Evolutionary conservation across 768 basidiomycete genomes (phyloP).

Genomic region (Paxillus ammoniavirescens): DNA sequence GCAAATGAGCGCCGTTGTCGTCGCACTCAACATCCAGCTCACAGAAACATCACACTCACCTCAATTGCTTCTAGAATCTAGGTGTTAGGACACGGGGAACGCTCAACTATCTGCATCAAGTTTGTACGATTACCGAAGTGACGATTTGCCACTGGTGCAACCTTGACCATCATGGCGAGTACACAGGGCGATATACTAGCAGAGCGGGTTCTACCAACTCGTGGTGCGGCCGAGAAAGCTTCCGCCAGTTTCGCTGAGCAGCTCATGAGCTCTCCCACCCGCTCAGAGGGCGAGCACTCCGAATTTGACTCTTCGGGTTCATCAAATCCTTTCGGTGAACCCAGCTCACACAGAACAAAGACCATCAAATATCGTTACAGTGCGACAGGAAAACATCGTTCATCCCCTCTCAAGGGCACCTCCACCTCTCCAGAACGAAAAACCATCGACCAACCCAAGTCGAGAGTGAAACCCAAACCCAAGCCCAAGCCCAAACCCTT

Average conservation of each 20-base stretch:
- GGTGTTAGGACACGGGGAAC: too few species aligned
- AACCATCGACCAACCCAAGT: conserved; percentile 3
- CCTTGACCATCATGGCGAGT: conserved; percentile 17
- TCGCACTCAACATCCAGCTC: background rate
- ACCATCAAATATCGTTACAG: conserved; percentile 33
- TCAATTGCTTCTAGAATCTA: too few species aligned
- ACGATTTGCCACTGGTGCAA: background rate
- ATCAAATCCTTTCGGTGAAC: conserved; percentile 25
- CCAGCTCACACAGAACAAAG: conserved; percentile 18
- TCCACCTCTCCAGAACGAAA: conserved; percentile 30
- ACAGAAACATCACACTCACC: too few species aligned
- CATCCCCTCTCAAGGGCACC: conserved; percentile 31
- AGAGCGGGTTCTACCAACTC: conserved; percentile 22
- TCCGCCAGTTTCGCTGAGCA: conserved; percentile 32
- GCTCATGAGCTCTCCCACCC: conserved; percentile 24
- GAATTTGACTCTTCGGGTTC: conserved; percentile 6
- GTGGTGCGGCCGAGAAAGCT: conserved; percentile 36
- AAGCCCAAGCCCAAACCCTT: background rate
- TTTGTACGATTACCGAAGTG: background rate
- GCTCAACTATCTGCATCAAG: too few species aligned
- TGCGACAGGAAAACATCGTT: conserved; percentile 32
- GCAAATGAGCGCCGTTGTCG: background rate
- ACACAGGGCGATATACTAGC: conserved; percentile 1
- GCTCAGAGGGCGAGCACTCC: conserved; percentile 16
- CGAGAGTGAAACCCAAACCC: conserved; percentile 8